phyloP scores from a whole-genome alignment of 495 filamentous ascomycete species.

The Neurospora hispaniola region DNA sequence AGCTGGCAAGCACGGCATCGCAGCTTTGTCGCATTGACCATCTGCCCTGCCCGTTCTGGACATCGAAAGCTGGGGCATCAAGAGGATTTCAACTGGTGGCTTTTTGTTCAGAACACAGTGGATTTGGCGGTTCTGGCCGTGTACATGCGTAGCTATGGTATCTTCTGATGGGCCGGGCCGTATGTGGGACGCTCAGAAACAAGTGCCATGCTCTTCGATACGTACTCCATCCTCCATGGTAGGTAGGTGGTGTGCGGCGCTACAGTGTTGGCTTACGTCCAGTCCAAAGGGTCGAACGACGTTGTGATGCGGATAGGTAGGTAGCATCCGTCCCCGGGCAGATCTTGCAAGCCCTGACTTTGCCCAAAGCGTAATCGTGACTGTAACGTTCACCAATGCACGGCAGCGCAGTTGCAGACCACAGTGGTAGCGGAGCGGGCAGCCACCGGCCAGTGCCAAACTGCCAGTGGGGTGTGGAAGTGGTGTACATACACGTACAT shows the following conservation, averaged over 20 bases:
- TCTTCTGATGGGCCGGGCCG: background rate
- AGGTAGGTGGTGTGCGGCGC: background rate
- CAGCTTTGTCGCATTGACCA: background rate
- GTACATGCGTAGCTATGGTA: background rate
- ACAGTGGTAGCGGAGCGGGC: slow-evolving; percentile 18
- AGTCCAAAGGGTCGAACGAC: background rate
- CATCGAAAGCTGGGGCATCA: background rate
- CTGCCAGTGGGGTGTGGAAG: background rate
- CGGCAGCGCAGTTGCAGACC: slow-evolving; percentile 8
- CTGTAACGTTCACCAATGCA: slow-evolving; percentile 27
- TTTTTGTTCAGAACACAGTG: background rate
- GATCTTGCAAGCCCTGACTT: slow-evolving; percentile 29
- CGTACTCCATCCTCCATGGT: background rate
- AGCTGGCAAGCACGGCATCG: background rate
- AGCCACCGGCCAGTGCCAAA: slow-evolving; percentile 26
- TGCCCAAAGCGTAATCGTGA: slow-evolving; percentile 26
- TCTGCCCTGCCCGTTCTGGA: background rate
- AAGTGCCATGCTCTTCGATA: background rate
- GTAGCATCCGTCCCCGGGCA: slow-evolving; percentile 19
- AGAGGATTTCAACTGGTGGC: background rate
- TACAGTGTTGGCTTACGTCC: background rate
- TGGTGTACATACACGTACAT: background rate
- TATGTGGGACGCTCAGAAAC: background rate
- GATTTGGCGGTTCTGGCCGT: background rate
- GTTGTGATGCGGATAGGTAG: slow-evolving; percentile 8